Conservation (phyloP, 78 protist genomes). For the Dictyostelium capitatum region DNA sequence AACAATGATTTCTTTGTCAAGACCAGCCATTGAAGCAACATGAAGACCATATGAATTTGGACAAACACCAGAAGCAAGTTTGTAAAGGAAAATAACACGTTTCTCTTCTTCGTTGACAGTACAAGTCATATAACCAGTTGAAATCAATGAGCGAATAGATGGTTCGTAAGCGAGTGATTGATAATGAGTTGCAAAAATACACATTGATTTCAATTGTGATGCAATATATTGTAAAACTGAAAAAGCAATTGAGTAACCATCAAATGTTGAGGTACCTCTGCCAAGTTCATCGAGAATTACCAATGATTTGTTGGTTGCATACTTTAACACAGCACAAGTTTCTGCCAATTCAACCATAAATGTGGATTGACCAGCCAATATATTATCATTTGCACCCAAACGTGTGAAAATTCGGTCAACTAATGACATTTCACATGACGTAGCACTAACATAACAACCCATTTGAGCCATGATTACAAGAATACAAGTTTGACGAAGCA, state of each 20-base stretch:
- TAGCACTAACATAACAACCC: constrained; percentile 97
- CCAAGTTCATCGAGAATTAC: constrained; percentile 99
- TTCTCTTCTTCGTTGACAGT: constrained; percentile 79
- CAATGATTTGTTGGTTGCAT: constrained; percentile 94
- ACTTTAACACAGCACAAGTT: constrained; percentile 85
- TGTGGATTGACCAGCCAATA: constrained; percentile 96
- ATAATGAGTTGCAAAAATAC: constrained; percentile 98
- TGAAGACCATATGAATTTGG: constrained; percentile 93
- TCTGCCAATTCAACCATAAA: constrained; percentile 98
- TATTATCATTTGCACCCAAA: constrained; percentile 93
- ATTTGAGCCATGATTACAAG: constrained; percentile 97
- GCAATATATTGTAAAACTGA: constrained; percentile 85
- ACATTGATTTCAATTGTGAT: constrained; percentile 76
- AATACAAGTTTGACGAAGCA: constrained; percentile 93
- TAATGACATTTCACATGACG: constrained; percentile 86
- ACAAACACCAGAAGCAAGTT: constrained; percentile 89
- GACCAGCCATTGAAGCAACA: constrained; percentile 97
- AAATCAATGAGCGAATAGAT: constrained; percentile 9
- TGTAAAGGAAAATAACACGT: constrained; percentile 95
- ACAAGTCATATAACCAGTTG: constrained; percentile 89
- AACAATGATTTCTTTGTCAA: constrained; percentile 68
- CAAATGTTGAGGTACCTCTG: constrained; percentile 96
- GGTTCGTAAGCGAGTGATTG: constrained; percentile 94
- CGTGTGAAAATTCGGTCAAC: constrained; percentile 98
- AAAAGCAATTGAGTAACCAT: constrained; percentile 95